Evolutionary conservation across 2,329 filamentous ascomycete genomes (phyloP), one percentile per base, ranked within the genome.

Genomic region (Pseudonectria buxi): DNA sequence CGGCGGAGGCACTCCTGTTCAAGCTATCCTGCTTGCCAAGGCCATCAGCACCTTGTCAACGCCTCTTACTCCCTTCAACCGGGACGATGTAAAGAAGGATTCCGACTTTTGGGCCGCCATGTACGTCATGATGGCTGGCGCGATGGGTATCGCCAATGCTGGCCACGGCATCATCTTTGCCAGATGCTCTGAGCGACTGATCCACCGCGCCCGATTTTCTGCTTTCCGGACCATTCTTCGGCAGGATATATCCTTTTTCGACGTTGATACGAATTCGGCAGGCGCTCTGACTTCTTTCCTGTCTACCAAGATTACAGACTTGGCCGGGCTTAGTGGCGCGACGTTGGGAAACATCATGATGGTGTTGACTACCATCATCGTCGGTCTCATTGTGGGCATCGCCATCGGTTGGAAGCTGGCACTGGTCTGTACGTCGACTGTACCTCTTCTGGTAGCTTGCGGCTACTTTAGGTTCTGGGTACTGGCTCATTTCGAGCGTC

Each of bases 61-160:
- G 3, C 40, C 46, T 3, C 47, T 52, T 22, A 27, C 38, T 10
- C 35, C 40, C 6, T 16, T 28, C 4, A 33, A 37, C 12, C 33
- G 13, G 7, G 13, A 30, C 14, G 11, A 37, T 4, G 12, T 33
- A 10, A 36, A 39, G 37, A 39, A 22, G 9, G 35, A 37, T 58
- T 61, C 44, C 2, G 62, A 69, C 43, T 71, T 70, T 47, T 72
- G 63, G 60, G 57, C 65, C 0, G 54, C 63, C 13, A 72, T 72
- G 67, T 72, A 70, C 37, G 63, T 69, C 28, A 51, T 70, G 3
- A 45, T 69, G 28, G 67, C 65, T 10, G 46, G 61, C 4, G 60
- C 49, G 2, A 51, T 59, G 12, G 50, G 61, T 3, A 11, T 67
- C 0, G 51, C 58, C 2, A 68, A 68, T 13, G 7, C 16, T 0